These are phyloP conservation scores for Heterobasidion annosum DNA, from an alignment of 1,284 basidiomycete species.

Conservation along the genomic window DNA sequence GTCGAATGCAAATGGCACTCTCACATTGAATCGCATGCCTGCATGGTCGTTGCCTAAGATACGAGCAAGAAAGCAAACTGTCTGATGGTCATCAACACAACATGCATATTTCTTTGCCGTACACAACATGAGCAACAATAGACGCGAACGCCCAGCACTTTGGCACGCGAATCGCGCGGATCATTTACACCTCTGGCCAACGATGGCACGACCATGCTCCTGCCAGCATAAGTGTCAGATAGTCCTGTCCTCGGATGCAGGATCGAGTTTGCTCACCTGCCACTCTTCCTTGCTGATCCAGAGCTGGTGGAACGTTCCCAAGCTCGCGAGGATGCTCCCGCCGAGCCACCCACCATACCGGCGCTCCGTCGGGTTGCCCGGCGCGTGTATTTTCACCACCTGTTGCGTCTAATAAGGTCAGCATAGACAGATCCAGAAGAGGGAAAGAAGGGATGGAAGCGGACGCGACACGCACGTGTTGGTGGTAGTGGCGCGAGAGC, in stretches of 20 bases:
- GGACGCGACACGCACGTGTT: conserved; percentile 44
- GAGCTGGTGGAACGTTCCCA: conserved; percentile 95
- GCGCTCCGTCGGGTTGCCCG: conserved; percentile 83
- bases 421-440: neutral
- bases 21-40: neutral
- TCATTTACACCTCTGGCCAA: conserved; percentile 75
- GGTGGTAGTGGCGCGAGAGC: conserved; percentile 64
- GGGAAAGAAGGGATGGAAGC: neutral
- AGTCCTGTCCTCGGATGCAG: neutral
- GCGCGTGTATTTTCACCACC: conserved; percentile 80
- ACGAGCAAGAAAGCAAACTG: neutral
- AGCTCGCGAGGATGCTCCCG: conserved; percentile 84
- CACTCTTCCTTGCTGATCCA: conserved; percentile 93
- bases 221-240: conserved; percentile 16
- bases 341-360: conserved; percentile 90
- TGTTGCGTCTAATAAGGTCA: neutral
- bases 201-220: conserved; percentile 74
- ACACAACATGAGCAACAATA: too few species aligned
- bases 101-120: too few species aligned
- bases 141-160: too few species aligned
- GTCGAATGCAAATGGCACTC: neutral
- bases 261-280: conserved; percentile 49
- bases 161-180: too few species aligned
- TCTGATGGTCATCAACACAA: too few species aligned
- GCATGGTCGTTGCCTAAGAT: neutral